These are phyloP conservation scores for Fusarium citri DNA, from an alignment of 2,329 filamentous ascomycete genomes.

Conservation along the genomic window DNA sequence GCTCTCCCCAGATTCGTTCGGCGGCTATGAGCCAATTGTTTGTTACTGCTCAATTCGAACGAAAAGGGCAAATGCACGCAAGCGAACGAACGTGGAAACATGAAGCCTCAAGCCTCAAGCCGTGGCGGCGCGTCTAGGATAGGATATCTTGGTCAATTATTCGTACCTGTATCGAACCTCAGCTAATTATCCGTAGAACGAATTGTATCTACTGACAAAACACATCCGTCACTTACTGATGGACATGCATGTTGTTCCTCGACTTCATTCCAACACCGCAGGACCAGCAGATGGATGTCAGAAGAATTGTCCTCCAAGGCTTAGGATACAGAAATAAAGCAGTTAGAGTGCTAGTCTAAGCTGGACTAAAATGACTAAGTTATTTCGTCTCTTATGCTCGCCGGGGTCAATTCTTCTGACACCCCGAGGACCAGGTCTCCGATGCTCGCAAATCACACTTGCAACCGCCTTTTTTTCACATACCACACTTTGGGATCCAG, in stretches of 20 bases:
- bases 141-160: not conserved
- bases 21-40: conserved; percentile 39
- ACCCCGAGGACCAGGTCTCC: not conserved
- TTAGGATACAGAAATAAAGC: too few relatives aligned
- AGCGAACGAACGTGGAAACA: conserved; percentile 22
- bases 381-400: too few relatives aligned
- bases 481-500: conserved; percentile 6
- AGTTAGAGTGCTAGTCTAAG: fast-evolving
- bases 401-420: too few relatives aligned
- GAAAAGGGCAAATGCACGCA: conserved; percentile 41
- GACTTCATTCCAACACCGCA: conserved; percentile 16
- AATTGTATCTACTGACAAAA: not conserved
- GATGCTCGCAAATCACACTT: conserved; percentile 6
- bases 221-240: conserved; percentile 1
- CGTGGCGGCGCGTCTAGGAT: not conserved
- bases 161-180: not conserved
- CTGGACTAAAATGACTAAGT: too few relatives aligned
- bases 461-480: not conserved
- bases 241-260: not conserved
- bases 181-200: not conserved
- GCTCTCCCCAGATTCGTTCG: conserved; percentile 39
- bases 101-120: conserved; percentile 6
- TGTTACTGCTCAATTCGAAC: conserved; percentile 20
- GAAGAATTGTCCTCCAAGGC: too few relatives aligned
- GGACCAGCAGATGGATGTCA: too few relatives aligned